Evolutionary conservation across 2,329 filamentous ascomycete genomes (phyloP).

Genomic region (Aplosporella prunicola): DNA sequence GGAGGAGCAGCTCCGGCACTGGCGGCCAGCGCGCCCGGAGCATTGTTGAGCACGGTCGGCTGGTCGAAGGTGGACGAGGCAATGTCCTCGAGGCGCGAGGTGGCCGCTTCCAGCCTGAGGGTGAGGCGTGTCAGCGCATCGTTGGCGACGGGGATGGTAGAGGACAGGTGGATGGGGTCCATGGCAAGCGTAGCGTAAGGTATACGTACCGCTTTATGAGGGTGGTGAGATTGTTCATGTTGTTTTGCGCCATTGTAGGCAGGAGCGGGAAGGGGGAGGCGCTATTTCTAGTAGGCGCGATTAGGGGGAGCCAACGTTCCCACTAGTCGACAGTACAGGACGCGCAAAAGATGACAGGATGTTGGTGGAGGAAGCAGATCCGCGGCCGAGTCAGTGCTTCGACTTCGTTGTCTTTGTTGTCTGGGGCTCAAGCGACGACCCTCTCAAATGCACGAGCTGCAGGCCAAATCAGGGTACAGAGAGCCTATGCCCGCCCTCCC

Average conservation of each 20-base stretch:
- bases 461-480: too few species aligned
- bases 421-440: too few species aligned
- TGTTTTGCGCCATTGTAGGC: constrained; percentile 59
- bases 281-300: too few species aligned
- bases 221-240: constrained; percentile 94
- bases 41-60: constrained; percentile 33
- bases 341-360: too few species aligned
- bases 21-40: constrained; percentile 25
- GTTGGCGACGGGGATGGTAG: constrained; percentile 19
- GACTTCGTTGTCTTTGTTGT: too few species aligned
- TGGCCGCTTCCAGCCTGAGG: constrained; percentile 86
- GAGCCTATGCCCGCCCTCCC: constrained; percentile 2
- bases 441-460: too few species aligned
- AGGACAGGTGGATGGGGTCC: constrained; percentile 11
- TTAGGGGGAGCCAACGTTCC: too few species aligned
- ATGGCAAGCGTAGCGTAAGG: constrained; percentile 12
- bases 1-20: constrained; percentile 18
- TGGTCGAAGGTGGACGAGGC: constrained; percentile 61
- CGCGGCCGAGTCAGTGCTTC: too few species aligned
- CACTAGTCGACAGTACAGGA: too few species aligned
- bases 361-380: too few species aligned
- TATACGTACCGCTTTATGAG: constrained; percentile 85
- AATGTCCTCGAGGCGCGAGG: constrained; percentile 91
- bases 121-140: constrained; percentile 41
- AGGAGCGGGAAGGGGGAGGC: constrained; percentile 18